Conservation (phyloP, 257 asterid genomes). For the Petunia secreta region DNA sequence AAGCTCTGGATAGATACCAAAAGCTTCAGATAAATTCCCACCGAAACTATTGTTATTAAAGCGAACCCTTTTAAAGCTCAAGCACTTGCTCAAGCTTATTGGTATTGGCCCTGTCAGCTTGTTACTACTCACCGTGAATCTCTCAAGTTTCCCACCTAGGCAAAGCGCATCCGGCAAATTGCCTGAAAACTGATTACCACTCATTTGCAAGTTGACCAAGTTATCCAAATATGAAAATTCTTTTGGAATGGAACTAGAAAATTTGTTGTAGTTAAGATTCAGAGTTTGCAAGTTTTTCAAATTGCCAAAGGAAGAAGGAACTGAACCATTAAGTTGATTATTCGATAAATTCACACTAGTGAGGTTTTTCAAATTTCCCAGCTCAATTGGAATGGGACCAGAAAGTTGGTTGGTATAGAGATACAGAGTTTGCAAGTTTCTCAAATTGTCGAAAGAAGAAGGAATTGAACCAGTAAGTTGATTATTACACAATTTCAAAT, state of each 20-base stretch:
- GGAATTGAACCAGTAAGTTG: too few relatives aligned
- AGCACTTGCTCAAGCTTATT: neutral
- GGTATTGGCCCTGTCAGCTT: slow-evolving; percentile 5
- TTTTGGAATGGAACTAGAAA: slow-evolving; percentile 29
- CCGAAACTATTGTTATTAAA: too few relatives aligned
- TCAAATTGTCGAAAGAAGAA: slow-evolving; percentile 9
- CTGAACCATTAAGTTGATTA: slow-evolving; percentile 27
- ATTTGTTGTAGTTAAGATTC: neutral
- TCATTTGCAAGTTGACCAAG: slow-evolving; percentile 4
- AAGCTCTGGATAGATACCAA: too few relatives aligned
- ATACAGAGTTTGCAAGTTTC: neutral
- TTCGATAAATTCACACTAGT: neutral
- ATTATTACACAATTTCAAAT: too few relatives aligned
- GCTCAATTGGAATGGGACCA: slow-evolving; percentile 23
- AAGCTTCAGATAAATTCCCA: too few relatives aligned
- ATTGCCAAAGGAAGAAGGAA: slow-evolving; percentile 28
- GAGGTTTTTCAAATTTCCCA: slow-evolving; percentile 27
- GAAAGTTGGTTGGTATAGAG: neutral
- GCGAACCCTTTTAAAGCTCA: too few relatives aligned
- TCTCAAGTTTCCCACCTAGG: neutral
- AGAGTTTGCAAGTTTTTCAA: slow-evolving; percentile 7
- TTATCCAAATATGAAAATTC: slow-evolving; percentile 24
- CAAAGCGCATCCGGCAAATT: slow-evolving; percentile 15
- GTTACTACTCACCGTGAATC: neutral
- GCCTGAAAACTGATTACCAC: slow-evolving; percentile 1